Percentiles rank a stretch among this genome's conserved stretches.
Conservation (phyloP, 768 basidiomycete genomes). For the Amanita subjunquillea region DNA sequence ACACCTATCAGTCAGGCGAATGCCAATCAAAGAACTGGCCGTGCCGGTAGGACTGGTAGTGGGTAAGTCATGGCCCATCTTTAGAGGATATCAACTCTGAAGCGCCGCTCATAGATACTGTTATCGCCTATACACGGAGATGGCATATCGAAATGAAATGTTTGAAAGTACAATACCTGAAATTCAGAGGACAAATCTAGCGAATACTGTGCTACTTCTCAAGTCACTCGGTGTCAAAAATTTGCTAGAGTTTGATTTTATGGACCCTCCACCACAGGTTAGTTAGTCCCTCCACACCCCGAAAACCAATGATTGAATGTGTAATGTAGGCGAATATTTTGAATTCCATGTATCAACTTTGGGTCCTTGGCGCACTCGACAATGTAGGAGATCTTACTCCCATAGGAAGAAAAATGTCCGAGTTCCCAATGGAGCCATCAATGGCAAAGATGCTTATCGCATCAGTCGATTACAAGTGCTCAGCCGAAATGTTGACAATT, state of each 20-base stretch:
- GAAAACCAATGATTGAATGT: neutral
- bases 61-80: slow-evolving; percentile 46
- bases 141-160: slow-evolving; percentile 92
- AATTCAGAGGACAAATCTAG: slow-evolving; percentile 95
- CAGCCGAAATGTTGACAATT: slow-evolving; percentile 93
- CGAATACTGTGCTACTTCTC: slow-evolving; percentile 89
- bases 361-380: slow-evolving; percentile 96
- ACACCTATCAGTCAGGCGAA: slow-evolving; percentile 99
- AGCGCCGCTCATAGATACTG: slow-evolving; percentile 54
- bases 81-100: neutral
- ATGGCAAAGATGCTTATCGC: slow-evolving; percentile 99
- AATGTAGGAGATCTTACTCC: slow-evolving; percentile 95
- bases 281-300: slow-evolving; percentile 22
- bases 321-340: slow-evolving; percentile 77
- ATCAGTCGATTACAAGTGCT: slow-evolving; percentile 89
- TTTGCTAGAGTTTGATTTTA: slow-evolving; percentile 96
- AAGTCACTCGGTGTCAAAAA: slow-evolving; percentile 98
- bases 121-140: slow-evolving; percentile 95
- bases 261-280: slow-evolving; percentile 99
- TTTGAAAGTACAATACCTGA: slow-evolving; percentile 96
- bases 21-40: slow-evolving; percentile 90
- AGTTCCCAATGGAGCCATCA: slow-evolving; percentile 98
- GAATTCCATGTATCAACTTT: slow-evolving; percentile 99
- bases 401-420: slow-evolving; percentile 93
- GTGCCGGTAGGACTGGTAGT: slow-evolving; percentile 92